Percentiles rank a stretch among this genome's conserved stretches.
Evolutionary conservation across 768 basidiomycete genomes (phyloP).

Genomic region (Kwoniella sp.): DNA sequence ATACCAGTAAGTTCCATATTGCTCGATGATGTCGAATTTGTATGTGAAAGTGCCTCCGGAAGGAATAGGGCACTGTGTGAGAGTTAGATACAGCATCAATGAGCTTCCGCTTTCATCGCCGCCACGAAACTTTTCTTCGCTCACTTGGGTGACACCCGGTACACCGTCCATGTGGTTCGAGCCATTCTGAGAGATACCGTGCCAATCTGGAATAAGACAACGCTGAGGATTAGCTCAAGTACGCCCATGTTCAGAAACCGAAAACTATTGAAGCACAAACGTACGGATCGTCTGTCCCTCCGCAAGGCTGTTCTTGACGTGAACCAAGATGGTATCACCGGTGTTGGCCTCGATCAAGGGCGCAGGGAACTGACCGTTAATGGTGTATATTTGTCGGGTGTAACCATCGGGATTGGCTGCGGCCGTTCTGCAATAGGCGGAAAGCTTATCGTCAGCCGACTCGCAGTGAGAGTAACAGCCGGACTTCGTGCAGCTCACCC

Average conservation of each 20-base stretch:
- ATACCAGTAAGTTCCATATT: constrained; percentile 43
- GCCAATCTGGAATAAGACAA: constrained; percentile 38
- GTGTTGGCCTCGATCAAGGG: constrained; percentile 47
- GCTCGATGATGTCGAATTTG: constrained; percentile 30
- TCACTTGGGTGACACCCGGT: constrained; percentile 36
- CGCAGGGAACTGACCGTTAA: constrained; percentile 36
- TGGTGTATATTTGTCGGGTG: constrained; percentile 26
- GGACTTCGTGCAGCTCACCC: constrained; percentile 11
- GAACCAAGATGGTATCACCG: constrained; percentile 41
- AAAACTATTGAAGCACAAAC: constrained; percentile 6
- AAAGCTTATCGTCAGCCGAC: background rate
- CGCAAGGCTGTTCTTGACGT: constrained; percentile 39
- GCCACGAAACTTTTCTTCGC: constrained; percentile 6
- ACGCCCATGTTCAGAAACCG: no score
- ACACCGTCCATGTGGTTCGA: constrained; percentile 39
- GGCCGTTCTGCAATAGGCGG: constrained; percentile 5
- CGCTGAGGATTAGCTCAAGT: no score
- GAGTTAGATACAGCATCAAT: background rate
- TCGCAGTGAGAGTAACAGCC: background rate
- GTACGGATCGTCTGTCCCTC: constrained; percentile 32
- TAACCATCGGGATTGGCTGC: constrained; percentile 37
- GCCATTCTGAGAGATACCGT: constrained; percentile 44
- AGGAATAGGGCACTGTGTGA: constrained; percentile 40
- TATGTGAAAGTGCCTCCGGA: constrained; percentile 38
- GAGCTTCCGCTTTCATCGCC: background rate